phyloP scores from a whole-genome alignment of 208 protist genomes.

The Acanthamoeba lenticulata region DNA sequence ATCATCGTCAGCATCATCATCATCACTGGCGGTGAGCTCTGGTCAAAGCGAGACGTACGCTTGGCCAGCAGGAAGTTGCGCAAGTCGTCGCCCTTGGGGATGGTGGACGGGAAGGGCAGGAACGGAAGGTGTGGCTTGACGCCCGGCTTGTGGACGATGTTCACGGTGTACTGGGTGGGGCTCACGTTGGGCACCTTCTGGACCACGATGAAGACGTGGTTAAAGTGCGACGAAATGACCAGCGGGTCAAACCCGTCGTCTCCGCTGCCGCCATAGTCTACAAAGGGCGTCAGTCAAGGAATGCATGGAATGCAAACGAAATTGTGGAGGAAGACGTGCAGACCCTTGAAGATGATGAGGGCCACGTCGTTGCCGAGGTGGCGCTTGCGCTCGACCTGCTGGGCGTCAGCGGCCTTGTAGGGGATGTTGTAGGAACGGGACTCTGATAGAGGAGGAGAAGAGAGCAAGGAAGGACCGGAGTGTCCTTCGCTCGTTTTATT shows the following conservation, averaged over 20 bases:
- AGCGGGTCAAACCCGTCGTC: neutral
- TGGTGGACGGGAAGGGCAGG: constrained; percentile 48
- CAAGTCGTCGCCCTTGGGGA: constrained; percentile 47
- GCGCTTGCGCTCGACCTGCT: neutral
- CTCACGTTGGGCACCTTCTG: neutral
- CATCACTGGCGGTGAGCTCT: neutral
- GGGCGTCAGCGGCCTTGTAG: neutral
- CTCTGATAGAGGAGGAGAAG: too few relatives aligned
- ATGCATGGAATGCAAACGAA: too few relatives aligned
- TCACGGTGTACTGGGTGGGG: neutral
- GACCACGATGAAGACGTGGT: constrained; percentile 43
- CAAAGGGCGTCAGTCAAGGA: neutral
- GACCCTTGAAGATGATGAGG: neutral
- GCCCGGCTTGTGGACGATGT: neutral
- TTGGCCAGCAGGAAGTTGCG: constrained; percentile 72
- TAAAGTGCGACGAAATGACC: constrained; percentile 4
- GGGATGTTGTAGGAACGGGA: too few relatives aligned
- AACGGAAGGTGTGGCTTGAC: constrained; percentile 45
- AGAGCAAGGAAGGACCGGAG: too few relatives aligned
- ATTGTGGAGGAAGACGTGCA: too few relatives aligned
- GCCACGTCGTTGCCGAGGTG: constrained; percentile 1
- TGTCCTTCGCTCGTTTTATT: too few relatives aligned
- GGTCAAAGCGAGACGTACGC: neutral
- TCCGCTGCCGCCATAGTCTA: neutral
- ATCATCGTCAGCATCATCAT: neutral